Evolutionary conservation across 192 early-diverging fungal genomes (phyloP), one percentile per base, ranked within the genome.

Genomic region (Coemansia sp.): DNA sequence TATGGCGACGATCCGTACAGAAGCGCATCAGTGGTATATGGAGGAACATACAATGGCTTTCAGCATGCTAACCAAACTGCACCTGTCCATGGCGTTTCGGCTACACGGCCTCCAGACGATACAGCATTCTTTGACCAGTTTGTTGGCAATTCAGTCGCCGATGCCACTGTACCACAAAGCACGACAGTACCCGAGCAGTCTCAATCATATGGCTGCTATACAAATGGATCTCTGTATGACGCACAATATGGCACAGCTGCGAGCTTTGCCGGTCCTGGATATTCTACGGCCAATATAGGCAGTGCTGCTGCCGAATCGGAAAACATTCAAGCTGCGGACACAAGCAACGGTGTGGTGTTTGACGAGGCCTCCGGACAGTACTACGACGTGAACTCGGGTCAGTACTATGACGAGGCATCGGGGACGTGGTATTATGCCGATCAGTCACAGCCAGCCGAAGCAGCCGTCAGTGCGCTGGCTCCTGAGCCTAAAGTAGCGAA

Each of bases 351-450:
- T 1, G 69, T 73, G 47, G 27, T 81, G 2, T 81, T 62, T 27
- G 79, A 81, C 25, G 55, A 75, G 24, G 29, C 59, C 17, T 52
- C 58, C 5, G 73, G 73, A 5, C 73, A 76, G 45, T 81, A 81
- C 60, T 81, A 81, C 21, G 79, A 81, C 48, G 65, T 70, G 5
- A 64, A 60, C 47, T 65, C 73, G 43, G 79, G 79, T 10, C 73
- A 81, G 61, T 81, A 76, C 45, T 81, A 72, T 24, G 79, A 81
- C 49, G 51, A 72, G 12, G 63, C 55, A 9, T 62, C 73, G 15
- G 73, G 66, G 3, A 56, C 57, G 19, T 81, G 79, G 79, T 81
- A 81, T 47, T 73, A 81, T 29, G 69, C 66, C 10, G 58, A 81
- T 24, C 69, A 66, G 47, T 51, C 35, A 2, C 5, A 39, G 8